These are phyloP conservation scores for Candida dendrica DNA, from an alignment of 805 yeast genomes.

Conservation along the genomic window DNA sequence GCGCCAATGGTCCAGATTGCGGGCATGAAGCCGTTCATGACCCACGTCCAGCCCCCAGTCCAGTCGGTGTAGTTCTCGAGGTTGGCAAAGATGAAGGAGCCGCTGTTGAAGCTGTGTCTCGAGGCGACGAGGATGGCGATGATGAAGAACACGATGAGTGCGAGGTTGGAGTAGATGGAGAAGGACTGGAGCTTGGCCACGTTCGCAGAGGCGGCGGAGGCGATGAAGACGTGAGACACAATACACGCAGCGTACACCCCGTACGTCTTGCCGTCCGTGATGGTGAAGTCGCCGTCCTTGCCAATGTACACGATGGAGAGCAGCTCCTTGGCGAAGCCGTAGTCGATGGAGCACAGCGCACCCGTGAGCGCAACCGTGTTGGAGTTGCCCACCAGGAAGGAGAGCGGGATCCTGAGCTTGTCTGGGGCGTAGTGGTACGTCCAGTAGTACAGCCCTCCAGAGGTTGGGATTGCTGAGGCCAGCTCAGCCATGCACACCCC, in stretches of 20 bases:
- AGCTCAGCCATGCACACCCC: constrained; percentile 61
- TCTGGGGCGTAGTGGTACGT: constrained; percentile 62
- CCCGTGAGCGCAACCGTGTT: constrained; percentile 62
- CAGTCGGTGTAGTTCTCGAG: constrained; percentile 45
- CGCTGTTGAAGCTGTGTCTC: constrained; percentile 33
- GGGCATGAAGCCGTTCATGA: constrained; percentile 50
- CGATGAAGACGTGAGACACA: constrained; percentile 41
- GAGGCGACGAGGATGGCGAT: constrained; percentile 65
- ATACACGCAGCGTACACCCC: constrained; percentile 63
- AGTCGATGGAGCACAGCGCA: constrained; percentile 61
- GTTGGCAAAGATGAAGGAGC: constrained; percentile 47
- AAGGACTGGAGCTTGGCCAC: constrained; percentile 54
- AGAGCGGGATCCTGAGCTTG: constrained; percentile 39
- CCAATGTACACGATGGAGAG: constrained; percentile 50
- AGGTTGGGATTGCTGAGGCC: constrained; percentile 65
- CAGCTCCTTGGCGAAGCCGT: constrained; percentile 58
- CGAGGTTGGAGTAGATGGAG: constrained; percentile 48
- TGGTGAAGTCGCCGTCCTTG: constrained; percentile 46
- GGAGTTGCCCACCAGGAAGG: constrained; percentile 60
- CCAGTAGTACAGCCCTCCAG: constrained; percentile 71
- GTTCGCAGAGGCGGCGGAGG: constrained; percentile 49
- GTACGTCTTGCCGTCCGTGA: constrained; percentile 47
- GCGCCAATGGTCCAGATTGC: constrained; percentile 71
- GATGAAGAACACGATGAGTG: constrained; percentile 44
- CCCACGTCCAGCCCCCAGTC: constrained; percentile 52